Evolutionary conservation across 306 rosid species (phyloP), one percentile per base, ranked within the genome.

Genomic region (Castanea sativa): DNA sequence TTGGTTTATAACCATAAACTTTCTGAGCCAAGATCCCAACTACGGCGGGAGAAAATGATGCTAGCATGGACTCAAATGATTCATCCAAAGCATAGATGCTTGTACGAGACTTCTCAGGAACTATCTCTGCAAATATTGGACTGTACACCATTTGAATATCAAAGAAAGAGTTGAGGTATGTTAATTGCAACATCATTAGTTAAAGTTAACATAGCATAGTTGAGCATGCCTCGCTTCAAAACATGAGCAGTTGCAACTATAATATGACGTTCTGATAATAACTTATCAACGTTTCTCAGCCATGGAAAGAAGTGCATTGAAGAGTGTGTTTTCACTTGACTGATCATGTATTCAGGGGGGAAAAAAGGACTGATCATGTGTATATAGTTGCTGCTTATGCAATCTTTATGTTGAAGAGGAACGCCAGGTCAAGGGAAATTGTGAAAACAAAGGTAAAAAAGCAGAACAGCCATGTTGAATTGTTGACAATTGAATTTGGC

Each of bases 91-190:
- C 96, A 58, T 92, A 92, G 76, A 94, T 85, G 75, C 89, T 84
- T 0, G 97, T 89, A 2, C 97, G 88, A 6, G 98, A 92, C 85
- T 77, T 92, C 87, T 94, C 92, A 19, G 93, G 93, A 21, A 92
- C 96, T 79, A 92, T 92, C 86, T 94, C 97, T 82, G 98, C 98
- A 90, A 94, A 94, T 87, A 94, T 94, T 58, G 97, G 98, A 83
- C 97, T 92, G 92, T 75, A 86, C 67, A 78, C 15, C 45, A 19
- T 51, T 87, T 61, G 69, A 52, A 43, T 43, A 55, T 72, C 71
- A 73, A 64, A 23, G 29, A 73, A 73, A 33, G 63, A 68, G 25
- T 18, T 23, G 6, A 69, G 1, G 4, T 70, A 41, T 57, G 73
- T 35, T 32, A 56, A 23, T 52, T 41, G 71, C 3, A 49, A 13